Percentiles rank a stretch among this genome's conserved stretches.
Evolutionary conservation across 352 stramenopile species (phyloP).

Genomic region (Globisporangium okanoganense): DNA sequence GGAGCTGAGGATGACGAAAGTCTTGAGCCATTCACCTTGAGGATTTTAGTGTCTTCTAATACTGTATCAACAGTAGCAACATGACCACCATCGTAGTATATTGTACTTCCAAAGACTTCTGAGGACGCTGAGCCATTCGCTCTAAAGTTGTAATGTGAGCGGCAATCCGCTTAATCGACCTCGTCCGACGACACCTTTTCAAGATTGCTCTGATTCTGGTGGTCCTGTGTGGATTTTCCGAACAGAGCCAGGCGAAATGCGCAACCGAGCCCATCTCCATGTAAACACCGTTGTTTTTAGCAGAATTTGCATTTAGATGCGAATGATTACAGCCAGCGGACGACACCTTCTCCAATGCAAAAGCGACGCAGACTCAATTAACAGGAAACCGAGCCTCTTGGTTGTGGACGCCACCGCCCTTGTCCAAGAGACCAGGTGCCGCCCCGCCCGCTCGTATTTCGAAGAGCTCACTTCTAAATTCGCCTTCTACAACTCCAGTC

Average conservation of each 20-base stretch:
- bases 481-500: background rate
- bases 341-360: background rate
- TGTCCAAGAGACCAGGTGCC: background rate
- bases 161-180: too few species aligned
- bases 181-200: background rate
- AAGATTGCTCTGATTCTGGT: background rate
- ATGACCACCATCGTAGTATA: too few species aligned
- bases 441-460: background rate
- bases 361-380: background rate
- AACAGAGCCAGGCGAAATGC: background rate
- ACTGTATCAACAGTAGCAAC: too few species aligned
- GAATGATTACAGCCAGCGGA: background rate
- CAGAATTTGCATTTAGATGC: background rate
- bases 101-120: too few species aligned
- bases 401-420: background rate
- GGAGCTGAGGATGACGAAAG: background rate
- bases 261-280: background rate
- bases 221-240: constrained; percentile 3
- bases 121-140: too few species aligned
- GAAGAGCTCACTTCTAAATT: background rate
- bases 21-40: too few species aligned
- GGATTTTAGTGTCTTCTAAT: too few species aligned
- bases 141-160: too few species aligned
- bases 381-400: background rate
- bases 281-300: background rate